Evolutionary conservation across 2,329 filamentous ascomycete species (phyloP), one percentile per base, ranked within the genome.

Genomic region (Bimuria novae-zelandiae): DNA sequence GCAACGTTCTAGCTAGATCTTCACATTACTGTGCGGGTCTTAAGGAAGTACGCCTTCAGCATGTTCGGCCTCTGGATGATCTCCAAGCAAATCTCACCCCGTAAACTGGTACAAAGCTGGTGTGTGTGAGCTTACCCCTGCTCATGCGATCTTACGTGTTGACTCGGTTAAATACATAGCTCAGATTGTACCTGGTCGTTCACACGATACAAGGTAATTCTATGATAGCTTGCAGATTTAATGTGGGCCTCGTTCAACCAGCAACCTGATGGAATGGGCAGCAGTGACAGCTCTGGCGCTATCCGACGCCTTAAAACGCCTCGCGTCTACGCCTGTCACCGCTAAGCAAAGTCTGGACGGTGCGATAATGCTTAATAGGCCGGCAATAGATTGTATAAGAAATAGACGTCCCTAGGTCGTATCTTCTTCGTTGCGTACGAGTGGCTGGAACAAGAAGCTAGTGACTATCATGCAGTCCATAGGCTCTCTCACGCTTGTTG

Each of bases 381-480:
- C 7, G 21, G 25, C 27, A 6, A 29, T 16, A 21, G 10, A 17
- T 21, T 19, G 11, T n/a, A 21, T 45, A 45, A 45, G 30, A 35
- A 47, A 2, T 16, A 8, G 4, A 42, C 14, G 6, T n/a, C n/a
- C 17, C 16, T 19, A 6, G 12, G 16, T 16, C 7, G 5, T 10
- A 16, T 37, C 7, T 37, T 37, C 17, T 19, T 19, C 25, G 25
- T 27, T 27, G 6, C 25, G 10, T 10, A 27, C 25, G n/a, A 22
- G 8, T 33, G 23, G 30, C n/a, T 33, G 4, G 30, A 33, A 12
- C n/a, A n/a, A 29, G 32, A 17, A 40, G 21, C 3, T 1, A 35
- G 29, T 25, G 16, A 17, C 17, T 27, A 33, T 37, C n/a, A 54
- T 54, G 52, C 46, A 41, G 39, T 22, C 16, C 22, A 35, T 23